These are phyloP conservation scores for Croton laevigatus DNA, from an alignment of 441 rosid genomes.

Conservation along the genomic window DNA sequence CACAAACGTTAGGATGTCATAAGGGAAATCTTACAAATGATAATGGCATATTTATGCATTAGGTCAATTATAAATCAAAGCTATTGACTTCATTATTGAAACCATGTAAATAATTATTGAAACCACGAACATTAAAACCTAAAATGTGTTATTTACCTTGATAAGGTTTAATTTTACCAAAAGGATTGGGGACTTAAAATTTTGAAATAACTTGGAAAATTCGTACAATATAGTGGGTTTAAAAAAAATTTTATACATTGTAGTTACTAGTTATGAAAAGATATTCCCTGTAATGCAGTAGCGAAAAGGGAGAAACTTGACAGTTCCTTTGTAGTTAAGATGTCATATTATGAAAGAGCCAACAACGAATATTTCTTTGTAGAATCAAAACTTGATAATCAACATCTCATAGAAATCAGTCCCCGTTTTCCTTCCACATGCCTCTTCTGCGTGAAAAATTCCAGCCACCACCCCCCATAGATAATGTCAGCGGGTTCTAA, in stretches of 20 bases:
- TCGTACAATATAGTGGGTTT: background rate
- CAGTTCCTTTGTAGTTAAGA: background rate
- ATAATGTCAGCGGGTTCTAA: slow-evolving; percentile 27
- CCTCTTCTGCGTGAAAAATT: slow-evolving; percentile 31
- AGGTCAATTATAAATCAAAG: no score
- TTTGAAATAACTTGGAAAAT: no score
- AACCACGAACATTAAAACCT: no score
- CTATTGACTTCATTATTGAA: no score
- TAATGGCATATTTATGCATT: no score
- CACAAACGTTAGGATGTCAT: no score
- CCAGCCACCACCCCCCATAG: slow-evolving; percentile 16
- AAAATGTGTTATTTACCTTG: no score
- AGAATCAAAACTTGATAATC: slow-evolving; percentile 11
- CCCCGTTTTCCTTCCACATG: slow-evolving; percentile 21
- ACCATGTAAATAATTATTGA: no score
- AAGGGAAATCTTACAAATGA: no score
- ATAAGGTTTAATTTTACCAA: no score
- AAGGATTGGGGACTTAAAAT: no score
- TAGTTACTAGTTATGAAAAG: background rate
- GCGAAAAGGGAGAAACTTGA: background rate
- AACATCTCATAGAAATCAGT: slow-evolving; percentile 18
- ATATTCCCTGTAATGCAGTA: background rate
- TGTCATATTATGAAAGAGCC: background rate
- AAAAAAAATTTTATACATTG: background rate
- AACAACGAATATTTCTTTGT: slow-evolving; percentile 2